phyloP scores from a whole-genome alignment of 2,329 filamentous ascomycete genomes.

The Aspergillus transmontanensis region DNA sequence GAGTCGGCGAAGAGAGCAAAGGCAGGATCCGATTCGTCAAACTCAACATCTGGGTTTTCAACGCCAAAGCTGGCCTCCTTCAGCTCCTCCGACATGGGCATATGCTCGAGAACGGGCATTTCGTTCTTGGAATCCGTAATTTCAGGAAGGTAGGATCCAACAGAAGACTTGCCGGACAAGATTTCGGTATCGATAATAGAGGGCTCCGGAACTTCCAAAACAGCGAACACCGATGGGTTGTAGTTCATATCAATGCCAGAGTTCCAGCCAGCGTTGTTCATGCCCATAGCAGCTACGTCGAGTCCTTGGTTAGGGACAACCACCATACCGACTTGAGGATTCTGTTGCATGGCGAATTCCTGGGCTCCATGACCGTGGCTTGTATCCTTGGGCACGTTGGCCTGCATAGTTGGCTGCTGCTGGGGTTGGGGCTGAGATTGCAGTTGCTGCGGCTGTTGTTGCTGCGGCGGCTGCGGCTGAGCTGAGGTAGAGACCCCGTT shows the following conservation, averaged over 20 bases:
- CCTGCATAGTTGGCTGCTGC: constrained; percentile 45
- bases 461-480: constrained; percentile 42
- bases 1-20: constrained; percentile 55
- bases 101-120: constrained; percentile 50
- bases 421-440: constrained; percentile 46
- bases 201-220: constrained; percentile 69
- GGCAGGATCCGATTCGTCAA: constrained; percentile 57
- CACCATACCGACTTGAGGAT: constrained; percentile 69
- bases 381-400: constrained; percentile 65
- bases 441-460: constrained; percentile 36
- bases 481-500: constrained; percentile 53
- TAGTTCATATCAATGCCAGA: constrained; percentile 50
- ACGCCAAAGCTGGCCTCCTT: constrained; percentile 22
- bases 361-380: constrained; percentile 60
- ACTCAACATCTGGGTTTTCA: constrained; percentile 47
- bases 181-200: constrained; percentile 62
- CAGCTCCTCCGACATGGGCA: constrained; percentile 23
- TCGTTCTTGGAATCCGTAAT: constrained; percentile 51
- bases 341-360: constrained; percentile 64
- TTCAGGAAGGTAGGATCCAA: constrained; percentile 45
- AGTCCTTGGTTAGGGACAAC: constrained; percentile 79
- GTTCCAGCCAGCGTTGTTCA: constrained; percentile 51
- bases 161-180: constrained; percentile 72
- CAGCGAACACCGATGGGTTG: constrained; percentile 61
- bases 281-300: constrained; percentile 72